A percentile compares a stretch with the other conserved stretches of the same genome.
Conservation (phyloP, 2,329 filamentous ascomycete species). For the Apiospora phragmitis region DNA sequence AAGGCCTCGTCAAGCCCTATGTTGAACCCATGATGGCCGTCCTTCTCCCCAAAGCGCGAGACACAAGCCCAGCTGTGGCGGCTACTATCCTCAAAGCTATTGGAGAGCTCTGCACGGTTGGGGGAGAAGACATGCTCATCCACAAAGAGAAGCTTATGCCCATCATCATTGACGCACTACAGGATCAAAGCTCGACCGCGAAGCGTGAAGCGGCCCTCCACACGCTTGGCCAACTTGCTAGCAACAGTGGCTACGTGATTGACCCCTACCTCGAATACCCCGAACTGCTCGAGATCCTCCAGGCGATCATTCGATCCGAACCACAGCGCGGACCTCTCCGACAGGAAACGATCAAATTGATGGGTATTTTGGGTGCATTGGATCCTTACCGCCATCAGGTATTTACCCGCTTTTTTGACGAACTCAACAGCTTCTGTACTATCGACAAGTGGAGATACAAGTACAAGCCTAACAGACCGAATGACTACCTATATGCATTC, state of each 20-base stretch:
- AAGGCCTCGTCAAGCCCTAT: constrained; percentile 90
- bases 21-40: constrained; percentile 96
- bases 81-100: constrained; percentile 95
- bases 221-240: constrained; percentile 88
- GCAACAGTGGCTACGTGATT: constrained; percentile 97
- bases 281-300: constrained; percentile 86
- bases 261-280: constrained; percentile 95
- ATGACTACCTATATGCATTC: background rate
- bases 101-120: constrained; percentile 90
- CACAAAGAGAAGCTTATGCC: constrained; percentile 94
- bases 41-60: constrained; percentile 87
- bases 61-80: constrained; percentile 82
- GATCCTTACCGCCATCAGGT: constrained; percentile 94
- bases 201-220: constrained; percentile 91
- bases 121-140: constrained; percentile 87
- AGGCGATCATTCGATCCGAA: constrained; percentile 92
- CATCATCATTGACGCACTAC: constrained; percentile 88
- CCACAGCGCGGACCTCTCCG: constrained; percentile 78
- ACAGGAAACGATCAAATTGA: constrained; percentile 93
- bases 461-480: background rate
- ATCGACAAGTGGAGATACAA: constrained; percentile 5
- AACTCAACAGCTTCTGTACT: background rate
- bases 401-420: constrained; percentile 20
- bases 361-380: constrained; percentile 91
- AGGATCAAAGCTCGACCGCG: constrained; percentile 86